Base-by-base conservation (phyloP, 1,284 basidiomycete species). In the Puccinia horiana region DNA sequence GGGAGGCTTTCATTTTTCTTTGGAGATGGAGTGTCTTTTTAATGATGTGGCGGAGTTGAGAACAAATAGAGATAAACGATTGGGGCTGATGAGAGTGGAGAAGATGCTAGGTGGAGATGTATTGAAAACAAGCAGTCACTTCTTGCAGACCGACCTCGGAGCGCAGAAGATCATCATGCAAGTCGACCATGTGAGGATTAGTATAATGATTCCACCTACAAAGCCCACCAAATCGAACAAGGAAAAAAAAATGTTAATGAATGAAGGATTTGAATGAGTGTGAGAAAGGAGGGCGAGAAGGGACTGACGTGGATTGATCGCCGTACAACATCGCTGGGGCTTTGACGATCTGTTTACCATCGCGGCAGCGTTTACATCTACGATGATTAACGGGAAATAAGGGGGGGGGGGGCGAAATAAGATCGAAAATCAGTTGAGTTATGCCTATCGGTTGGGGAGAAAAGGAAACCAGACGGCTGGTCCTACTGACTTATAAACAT, bases 171-270 rank as follows among this genome's bases (percentile, higher is more conserved):
- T 99, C 96, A 85, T 99, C 97, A 86, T 99, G 96, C 85, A 98
- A 94, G 85, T 92, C 92, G 86, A 91, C 92, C 83, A 99, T 89
- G 86, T 98, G 93, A 0, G 88, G 88, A 85, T 96, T 97, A 0
- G 93, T 93, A 86, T 94, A 96, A 86, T 99, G 97, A 87, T 99
- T 99, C 97, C 96, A 99, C 26, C 95, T 97, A 86, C 14, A 56
- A 20, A 47, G 47, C n/a, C 6, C 14, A 23, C 76, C 29, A 81
- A 20, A n/a, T 84, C 72, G 4, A 35, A 47, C 23, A 9, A 14
- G 37, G 35, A 69, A n/a, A n/a, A 18, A n/a, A 44, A 26, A 44
- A 69, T 23, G 29, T n/a, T 69, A 14, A 18, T 14, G 32, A 29
- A 12, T 65, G 12, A 44, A 44, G 2, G 42, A 26, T 26, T 29